A percentile compares a stretch with the other conserved stretches of the same genome.
Conservation (phyloP, 1,284 basidiomycete genomes). For the Ganoderma resinaceum region DNA sequence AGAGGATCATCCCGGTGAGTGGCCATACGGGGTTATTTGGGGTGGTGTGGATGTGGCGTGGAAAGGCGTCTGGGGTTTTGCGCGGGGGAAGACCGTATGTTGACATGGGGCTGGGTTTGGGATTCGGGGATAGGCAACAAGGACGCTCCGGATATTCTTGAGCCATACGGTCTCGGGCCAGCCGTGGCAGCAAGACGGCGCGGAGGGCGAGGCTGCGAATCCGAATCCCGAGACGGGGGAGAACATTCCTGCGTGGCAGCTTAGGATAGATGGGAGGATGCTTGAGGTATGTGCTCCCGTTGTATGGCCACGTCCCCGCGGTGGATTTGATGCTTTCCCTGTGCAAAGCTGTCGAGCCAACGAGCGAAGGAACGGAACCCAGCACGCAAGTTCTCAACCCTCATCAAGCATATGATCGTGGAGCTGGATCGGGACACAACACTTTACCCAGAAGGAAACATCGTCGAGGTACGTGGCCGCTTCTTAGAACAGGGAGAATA, state of each 20-base stretch:
- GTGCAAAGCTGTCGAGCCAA: conserved; percentile 60
- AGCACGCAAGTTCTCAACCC: conserved; percentile 84
- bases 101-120: not conserved
- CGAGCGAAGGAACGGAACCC: conserved; percentile 71
- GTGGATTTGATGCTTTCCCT: not conserved
- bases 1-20: conserved; percentile 64
- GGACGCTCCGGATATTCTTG: conserved; percentile 88
- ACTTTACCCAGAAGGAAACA: conserved; percentile 83
- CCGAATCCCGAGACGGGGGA: conserved; percentile 68
- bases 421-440: conserved; percentile 88
- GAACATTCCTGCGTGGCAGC: conserved; percentile 89
- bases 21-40: not conserved
- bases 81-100: not conserved
- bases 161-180: conserved; percentile 91
- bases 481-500: not conserved
- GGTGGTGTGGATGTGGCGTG: conserved; percentile 9
- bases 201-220: conserved; percentile 34
- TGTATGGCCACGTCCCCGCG: not conserved
- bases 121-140: conserved; percentile 64
- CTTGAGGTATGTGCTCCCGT: conserved; percentile 64
- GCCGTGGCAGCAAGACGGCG: conserved; percentile 62
- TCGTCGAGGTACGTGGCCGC: conserved; percentile 68
- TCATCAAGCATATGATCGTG: conserved; percentile 86
- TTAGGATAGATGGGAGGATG: conserved; percentile 89
- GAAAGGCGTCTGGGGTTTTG: conserved; percentile 4